These are phyloP conservation scores for Hericium coralloides DNA, from an alignment of 768 basidiomycete species.

Conservation along the genomic window DNA sequence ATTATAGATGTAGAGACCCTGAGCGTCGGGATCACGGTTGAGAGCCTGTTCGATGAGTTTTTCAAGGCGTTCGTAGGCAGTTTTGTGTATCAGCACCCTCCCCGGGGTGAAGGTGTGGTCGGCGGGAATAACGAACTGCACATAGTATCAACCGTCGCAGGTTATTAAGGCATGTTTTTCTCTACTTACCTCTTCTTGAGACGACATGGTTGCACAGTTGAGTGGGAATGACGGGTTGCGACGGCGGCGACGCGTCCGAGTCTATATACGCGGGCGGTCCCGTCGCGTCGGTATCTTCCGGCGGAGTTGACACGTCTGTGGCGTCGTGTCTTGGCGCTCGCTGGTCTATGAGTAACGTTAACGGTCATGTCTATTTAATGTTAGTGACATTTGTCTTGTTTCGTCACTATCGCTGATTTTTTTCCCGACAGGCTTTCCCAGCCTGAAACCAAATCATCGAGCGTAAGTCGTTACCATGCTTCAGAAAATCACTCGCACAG, in stretches of 20 bases:
- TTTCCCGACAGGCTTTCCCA: too few species aligned
- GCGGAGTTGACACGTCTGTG: not conserved
- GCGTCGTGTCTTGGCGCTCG: not conserved
- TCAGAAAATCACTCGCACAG: too few species aligned
- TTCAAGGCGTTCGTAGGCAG: not conserved
- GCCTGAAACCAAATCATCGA: too few species aligned
- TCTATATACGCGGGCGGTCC: not conserved
- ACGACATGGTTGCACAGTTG: not conserved
- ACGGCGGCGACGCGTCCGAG: not conserved
- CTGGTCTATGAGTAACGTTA: too few species aligned
- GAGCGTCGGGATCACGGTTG: slow-evolving; percentile 11
- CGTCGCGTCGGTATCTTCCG: not conserved
- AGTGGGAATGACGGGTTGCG: not conserved
- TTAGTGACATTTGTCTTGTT: too few species aligned
- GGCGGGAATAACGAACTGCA: not conserved
- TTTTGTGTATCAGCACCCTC: not conserved
- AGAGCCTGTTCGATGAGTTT: slow-evolving; percentile 1
- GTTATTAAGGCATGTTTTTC: too few species aligned
- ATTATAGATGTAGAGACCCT: slow-evolving; percentile 16
- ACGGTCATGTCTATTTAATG: too few species aligned
- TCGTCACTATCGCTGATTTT: too few species aligned
- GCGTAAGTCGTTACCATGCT: too few species aligned
- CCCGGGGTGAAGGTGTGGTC: not conserved
- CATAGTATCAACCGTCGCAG: not conserved
- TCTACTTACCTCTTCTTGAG: not conserved